Conservation (phyloP, 371 early-diverging fungal genomes). For the Lichtheimia ornata region DNA sequence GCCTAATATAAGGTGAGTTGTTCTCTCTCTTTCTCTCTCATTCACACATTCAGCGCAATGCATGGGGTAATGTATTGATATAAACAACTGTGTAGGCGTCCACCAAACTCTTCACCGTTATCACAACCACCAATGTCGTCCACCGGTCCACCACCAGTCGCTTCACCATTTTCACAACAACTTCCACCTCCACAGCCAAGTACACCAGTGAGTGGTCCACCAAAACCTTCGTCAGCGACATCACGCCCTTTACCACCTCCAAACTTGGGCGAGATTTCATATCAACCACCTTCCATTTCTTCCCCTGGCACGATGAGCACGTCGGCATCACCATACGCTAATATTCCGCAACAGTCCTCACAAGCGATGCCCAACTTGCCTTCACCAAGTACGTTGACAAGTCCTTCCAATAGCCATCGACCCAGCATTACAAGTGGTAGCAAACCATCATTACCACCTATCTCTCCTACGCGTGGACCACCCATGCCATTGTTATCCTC, state of each 20-base stretch:
- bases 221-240: constrained; percentile 10
- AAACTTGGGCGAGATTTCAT: constrained; percentile 9
- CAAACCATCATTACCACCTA: constrained; percentile 15
- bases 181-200: constrained; percentile 11
- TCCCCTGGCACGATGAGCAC: constrained; percentile 10
- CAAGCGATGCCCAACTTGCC: constrained; percentile 8
- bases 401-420: background rate
- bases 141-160: constrained; percentile 7
- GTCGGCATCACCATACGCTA: constrained; percentile 8
- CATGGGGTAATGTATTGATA: background rate
- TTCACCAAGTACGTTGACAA: constrained; percentile 6
- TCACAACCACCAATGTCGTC: constrained; percentile 12
- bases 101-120: constrained; percentile 9
- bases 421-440: constrained; percentile 1
- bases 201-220: constrained; percentile 5
- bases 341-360: constrained; percentile 5
- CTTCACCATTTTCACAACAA: constrained; percentile 11
- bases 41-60: background rate
- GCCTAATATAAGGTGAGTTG: constrained; percentile 13
- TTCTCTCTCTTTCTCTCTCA: background rate
- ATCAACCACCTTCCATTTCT: constrained; percentile 10
- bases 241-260: constrained; percentile 14
- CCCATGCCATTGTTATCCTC: constrained; percentile 5
- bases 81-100: constrained; percentile 1
- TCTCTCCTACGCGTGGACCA: constrained; percentile 9